A percentile compares a stretch with the other conserved stretches of the same genome.
Evolutionary conservation across 805 yeast genomes (phyloP).

Genomic region (Lipomyces japonicus): DNA sequence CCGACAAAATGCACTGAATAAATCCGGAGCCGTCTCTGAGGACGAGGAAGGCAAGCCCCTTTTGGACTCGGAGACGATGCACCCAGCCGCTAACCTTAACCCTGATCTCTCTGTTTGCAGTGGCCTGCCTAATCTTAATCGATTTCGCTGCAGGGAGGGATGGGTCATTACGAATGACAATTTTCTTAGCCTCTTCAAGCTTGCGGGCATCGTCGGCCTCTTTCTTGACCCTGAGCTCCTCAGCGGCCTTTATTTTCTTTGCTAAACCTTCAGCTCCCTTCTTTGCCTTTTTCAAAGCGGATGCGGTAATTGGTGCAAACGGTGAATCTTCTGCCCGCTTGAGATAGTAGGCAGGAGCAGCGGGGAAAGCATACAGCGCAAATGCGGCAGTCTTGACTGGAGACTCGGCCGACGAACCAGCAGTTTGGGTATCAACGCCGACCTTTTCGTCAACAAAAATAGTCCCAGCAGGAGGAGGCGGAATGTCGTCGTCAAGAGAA

Average conservation of each 20-base stretch:
- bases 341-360: constrained; percentile 43
- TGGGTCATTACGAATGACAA: constrained; percentile 67
- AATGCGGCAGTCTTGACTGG: constrained; percentile 84
- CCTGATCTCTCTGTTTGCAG: constrained; percentile 59
- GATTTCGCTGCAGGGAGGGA: constrained; percentile 65
- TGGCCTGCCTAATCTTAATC: constrained; percentile 59
- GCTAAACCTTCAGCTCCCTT: constrained; percentile 90
- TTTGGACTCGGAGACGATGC: constrained; percentile 88
- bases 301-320: constrained; percentile 75
- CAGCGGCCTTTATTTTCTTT: constrained; percentile 68
- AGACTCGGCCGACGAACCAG: constrained; percentile 44
- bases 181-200: constrained; percentile 74
- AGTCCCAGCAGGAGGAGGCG: constrained; percentile 20
- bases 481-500: constrained; percentile 6
- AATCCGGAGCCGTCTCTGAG: constrained; percentile 94
- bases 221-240: constrained; percentile 47
- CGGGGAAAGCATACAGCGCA: constrained; percentile 56
- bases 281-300: constrained; percentile 92
- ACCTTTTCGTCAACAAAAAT: constrained; percentile 60
- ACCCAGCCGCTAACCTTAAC: constrained; percentile 90
- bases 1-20: constrained; percentile 80
- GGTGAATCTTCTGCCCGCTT: constrained; percentile 60
- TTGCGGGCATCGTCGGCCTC: constrained; percentile 70
- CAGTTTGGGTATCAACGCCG: constrained; percentile 62
- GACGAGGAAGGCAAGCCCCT: constrained; percentile 85